phyloP scores from a whole-genome alignment of 1,284 basidiomycete genomes.

The Peniophora sp. region DNA sequence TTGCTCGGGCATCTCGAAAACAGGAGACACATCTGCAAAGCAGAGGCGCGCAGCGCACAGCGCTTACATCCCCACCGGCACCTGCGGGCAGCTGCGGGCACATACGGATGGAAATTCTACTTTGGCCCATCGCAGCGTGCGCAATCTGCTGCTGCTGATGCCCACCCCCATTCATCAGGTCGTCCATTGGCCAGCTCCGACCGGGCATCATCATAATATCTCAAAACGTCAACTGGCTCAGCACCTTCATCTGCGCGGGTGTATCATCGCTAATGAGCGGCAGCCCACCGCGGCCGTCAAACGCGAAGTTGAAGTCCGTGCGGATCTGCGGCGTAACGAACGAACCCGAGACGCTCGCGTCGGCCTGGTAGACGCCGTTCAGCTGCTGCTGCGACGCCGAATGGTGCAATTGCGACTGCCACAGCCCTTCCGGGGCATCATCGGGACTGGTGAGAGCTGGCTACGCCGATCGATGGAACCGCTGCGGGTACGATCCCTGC shows the following conservation, averaged over 20 bases:
- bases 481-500: background rate
- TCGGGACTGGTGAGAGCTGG: background rate
- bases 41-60: slow-evolving; percentile 91
- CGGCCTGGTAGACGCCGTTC: too few relatives aligned
- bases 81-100: slow-evolving; percentile 74
- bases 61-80: slow-evolving; percentile 22
- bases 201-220: slow-evolving; percentile 78
- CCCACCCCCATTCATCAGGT: slow-evolving; percentile 2
- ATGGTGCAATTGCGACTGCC: too few relatives aligned
- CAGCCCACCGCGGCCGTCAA: slow-evolving; percentile 46
- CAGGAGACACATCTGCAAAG: too few relatives aligned
- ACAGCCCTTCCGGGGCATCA: slow-evolving; percentile 93
- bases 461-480: background rate
- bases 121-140: too few relatives aligned
- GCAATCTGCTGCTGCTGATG: too few relatives aligned
- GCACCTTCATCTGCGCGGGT: slow-evolving; percentile 62
- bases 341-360: too few relatives aligned
- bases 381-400: too few relatives aligned
- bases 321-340: slow-evolving; percentile 2
- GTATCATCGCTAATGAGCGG: slow-evolving; percentile 32
- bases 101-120: too few relatives aligned
- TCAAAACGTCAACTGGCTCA: slow-evolving; percentile 68
- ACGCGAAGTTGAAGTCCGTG: slow-evolving; percentile 9
- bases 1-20: too few relatives aligned
- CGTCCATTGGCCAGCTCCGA: slow-evolving; percentile 25